Evolutionary conservation across 176 grass and related monocot genomes (phyloP).

Genomic region (Eleusine coracana): DNA sequence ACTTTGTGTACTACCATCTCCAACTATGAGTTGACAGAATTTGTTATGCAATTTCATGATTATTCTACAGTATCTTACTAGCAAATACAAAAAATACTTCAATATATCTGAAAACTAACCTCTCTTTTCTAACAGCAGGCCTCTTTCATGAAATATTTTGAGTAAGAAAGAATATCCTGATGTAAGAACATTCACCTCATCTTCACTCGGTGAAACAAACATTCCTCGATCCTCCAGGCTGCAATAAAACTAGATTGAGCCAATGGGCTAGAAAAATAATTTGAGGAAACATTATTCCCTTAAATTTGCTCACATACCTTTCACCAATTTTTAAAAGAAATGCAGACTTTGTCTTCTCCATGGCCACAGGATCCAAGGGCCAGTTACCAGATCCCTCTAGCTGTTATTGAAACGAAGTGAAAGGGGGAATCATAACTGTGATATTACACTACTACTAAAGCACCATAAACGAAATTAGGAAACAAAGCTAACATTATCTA

Average conservation of each 20-base stretch:
- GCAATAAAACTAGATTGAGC: conserved; percentile 36
- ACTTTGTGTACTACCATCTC: conserved; percentile 49
- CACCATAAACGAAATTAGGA: not conserved
- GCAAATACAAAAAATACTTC: conserved; percentile 17
- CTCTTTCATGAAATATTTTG: conserved; percentile 89
- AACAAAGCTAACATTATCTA: not conserved
- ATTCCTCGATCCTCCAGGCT: conserved; percentile 81
- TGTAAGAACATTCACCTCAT: conserved; percentile 82
- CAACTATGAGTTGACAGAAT: conserved; percentile 53
- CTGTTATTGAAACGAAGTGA: conserved; percentile 47
- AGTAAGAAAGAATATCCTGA: conserved; percentile 95
- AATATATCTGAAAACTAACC: conserved; percentile 55
- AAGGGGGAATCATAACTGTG: conserved; percentile 4
- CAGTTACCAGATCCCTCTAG: conserved; percentile 95
- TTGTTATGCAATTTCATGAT: conserved; percentile 30
- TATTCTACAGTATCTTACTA: conserved; percentile 1
- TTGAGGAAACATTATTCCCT: conserved; percentile 18
- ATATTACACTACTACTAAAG: too few relatives aligned
- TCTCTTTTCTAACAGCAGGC: conserved; percentile 59
- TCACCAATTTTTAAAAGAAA: conserved; percentile 98
- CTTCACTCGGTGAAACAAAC: conserved; percentile 72
- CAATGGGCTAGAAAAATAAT: conserved; percentile 29
- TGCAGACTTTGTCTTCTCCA: conserved; percentile 89
- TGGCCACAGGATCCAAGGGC: conserved; percentile 83
- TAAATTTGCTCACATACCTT: conserved; percentile 61